A percentile compares a stretch with the other conserved stretches of the same genome.
Conservation (phyloP, 495 filamentous ascomycete genomes). For the Aspergillus baeticus region DNA sequence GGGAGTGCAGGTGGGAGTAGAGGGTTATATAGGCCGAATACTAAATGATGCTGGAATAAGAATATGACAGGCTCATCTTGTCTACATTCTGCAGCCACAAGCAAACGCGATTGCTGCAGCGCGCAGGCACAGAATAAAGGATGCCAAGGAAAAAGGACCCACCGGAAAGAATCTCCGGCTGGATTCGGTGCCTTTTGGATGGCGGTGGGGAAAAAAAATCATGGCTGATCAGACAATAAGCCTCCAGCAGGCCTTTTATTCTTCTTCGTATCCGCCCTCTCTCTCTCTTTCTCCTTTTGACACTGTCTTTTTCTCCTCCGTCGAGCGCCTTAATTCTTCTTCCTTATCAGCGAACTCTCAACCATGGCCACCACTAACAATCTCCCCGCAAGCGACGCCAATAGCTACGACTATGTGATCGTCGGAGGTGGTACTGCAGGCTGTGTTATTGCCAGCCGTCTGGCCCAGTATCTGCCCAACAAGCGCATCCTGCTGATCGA, state of each 20-base stretch:
- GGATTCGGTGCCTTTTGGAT: conserved; percentile 10
- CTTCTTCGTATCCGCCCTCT: neutral
- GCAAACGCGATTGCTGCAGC: neutral
- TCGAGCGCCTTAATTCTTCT: conserved; percentile 2
- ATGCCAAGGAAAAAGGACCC: conserved; percentile 1
- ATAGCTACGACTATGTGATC: conserved; percentile 82
- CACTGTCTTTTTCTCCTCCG: neutral
- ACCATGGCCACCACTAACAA: conserved; percentile 61
- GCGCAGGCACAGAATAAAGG: neutral
- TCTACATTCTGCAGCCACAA: neutral
- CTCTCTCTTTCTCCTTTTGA: neutral
- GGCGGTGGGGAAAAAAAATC: conserved; percentile 5
- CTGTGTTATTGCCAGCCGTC: conserved; percentile 74
- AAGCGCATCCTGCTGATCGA: conserved; percentile 66
- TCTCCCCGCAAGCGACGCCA: conserved; percentile 55
- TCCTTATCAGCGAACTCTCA: conserved; percentile 12
- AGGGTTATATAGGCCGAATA: neutral
- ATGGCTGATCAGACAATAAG: neutral
- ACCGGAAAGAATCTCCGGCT: conserved; percentile 6
- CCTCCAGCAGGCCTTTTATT: neutral
- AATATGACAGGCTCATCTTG: neutral
- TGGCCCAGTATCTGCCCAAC: conserved; percentile 65
- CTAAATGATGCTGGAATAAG: neutral
- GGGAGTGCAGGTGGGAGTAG: neutral
- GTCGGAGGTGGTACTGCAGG: conserved; percentile 87